Evolutionary conservation across 2,329 filamentous ascomycete genomes (phyloP).

Genomic region (Phaeosphaeriaceae sp.): DNA sequence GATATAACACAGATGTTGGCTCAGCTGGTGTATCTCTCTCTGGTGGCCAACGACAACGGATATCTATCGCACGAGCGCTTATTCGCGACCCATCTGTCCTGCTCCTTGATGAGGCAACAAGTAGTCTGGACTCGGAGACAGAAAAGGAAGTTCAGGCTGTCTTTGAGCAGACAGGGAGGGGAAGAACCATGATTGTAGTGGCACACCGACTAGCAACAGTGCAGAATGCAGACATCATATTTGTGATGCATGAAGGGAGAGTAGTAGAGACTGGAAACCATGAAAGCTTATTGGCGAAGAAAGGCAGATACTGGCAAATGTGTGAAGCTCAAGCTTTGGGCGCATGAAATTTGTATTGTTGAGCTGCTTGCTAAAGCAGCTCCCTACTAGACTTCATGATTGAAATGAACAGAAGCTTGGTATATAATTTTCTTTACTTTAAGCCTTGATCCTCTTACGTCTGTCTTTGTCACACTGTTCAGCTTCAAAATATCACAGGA

Average conservation of each 20-base stretch:
- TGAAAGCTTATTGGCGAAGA: slow-evolving; percentile 13
- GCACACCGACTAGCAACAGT: slow-evolving; percentile 51
- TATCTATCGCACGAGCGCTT: slow-evolving; percentile 74
- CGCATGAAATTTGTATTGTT: neutral
- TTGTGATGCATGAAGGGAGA: slow-evolving; percentile 48
- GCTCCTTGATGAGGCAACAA: slow-evolving; percentile 66
- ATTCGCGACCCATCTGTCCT: slow-evolving; percentile 65
- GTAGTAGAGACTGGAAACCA: slow-evolving; percentile 47
- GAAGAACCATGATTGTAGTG: slow-evolving; percentile 50
- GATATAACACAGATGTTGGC: slow-evolving; percentile 35
- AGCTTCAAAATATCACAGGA: neutral
- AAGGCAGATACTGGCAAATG: slow-evolving; percentile 27
- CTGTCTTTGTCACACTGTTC: too few species aligned
- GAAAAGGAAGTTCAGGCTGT: slow-evolving; percentile 72
- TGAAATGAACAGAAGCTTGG: too few species aligned
- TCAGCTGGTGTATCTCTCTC: slow-evolving; percentile 65
- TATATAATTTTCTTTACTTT: too few species aligned
- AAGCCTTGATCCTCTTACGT: too few species aligned
- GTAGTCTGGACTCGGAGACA: slow-evolving; percentile 67
- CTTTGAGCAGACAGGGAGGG: slow-evolving; percentile 62
- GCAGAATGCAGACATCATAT: slow-evolving; percentile 48
- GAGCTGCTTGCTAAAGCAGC: neutral
- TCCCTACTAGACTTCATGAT: too few species aligned
- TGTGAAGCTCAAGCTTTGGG: slow-evolving; percentile 16
- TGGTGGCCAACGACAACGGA: slow-evolving; percentile 78